Evolutionary conservation across 805 yeast species (phyloP).

Genomic region (Lipomyces mesembrius): DNA sequence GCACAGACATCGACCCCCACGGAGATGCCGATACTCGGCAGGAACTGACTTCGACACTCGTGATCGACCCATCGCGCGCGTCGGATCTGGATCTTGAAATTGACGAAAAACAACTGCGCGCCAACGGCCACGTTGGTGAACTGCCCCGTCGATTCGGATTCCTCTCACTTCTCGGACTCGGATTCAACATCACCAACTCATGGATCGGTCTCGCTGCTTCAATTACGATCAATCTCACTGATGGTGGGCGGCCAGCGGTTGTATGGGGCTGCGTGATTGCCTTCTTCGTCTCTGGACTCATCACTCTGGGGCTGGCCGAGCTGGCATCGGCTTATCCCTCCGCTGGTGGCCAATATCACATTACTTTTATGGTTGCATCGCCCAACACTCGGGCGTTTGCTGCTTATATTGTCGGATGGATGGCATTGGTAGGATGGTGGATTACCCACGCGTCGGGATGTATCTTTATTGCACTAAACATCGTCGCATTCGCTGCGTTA

Average conservation of each 20-base stretch:
- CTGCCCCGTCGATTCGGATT: conserved; percentile 7
- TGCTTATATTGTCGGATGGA: conserved; percentile 41
- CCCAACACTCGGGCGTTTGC: conserved; percentile 37
- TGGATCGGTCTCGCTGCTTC: conserved; percentile 29
- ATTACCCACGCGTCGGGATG: conserved; percentile 46
- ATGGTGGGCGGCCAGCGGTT: conserved; percentile 15
- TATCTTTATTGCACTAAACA: conserved; percentile 42
- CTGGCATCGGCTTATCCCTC: conserved; percentile 35
- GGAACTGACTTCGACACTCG: not conserved
- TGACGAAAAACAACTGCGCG: conserved; percentile 10
- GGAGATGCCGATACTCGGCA: not conserved
- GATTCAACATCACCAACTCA: conserved; percentile 30
- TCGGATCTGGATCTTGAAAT: conserved; percentile 1
- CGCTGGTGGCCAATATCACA: conserved; percentile 38
- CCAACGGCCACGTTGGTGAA: conserved; percentile 13
- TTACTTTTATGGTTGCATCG: conserved; percentile 39
- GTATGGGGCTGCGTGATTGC: conserved; percentile 33
- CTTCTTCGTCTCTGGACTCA: conserved; percentile 23
- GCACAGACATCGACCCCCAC: not conserved
- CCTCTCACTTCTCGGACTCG: conserved; percentile 10
- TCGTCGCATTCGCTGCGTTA: conserved; percentile 44
- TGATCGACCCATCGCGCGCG: not conserved
- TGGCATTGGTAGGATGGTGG: conserved; percentile 42
- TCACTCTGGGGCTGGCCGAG: conserved; percentile 32
- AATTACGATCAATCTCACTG: conserved; percentile 5